These are phyloP conservation scores for Ustilago loliicola DNA, from an alignment of 1,284 basidiomycete species.

Conservation along the genomic window DNA sequence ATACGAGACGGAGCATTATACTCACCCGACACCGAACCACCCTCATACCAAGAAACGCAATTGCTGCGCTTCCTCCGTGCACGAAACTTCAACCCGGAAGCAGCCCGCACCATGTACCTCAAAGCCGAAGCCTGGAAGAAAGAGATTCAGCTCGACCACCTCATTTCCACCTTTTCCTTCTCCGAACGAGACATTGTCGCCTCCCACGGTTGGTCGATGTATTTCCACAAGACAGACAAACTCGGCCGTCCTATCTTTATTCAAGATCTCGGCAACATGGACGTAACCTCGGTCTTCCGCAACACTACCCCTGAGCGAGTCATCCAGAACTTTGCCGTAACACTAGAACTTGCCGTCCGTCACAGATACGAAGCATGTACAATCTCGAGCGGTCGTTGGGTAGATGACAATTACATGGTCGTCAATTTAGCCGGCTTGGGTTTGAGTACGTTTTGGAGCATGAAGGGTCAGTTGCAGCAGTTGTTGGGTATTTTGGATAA, in stretches of 20 bases:
- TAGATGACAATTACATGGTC: constrained; percentile 69
- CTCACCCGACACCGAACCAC: constrained; percentile 28
- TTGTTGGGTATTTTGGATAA: constrained; percentile 62
- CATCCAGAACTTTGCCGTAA: constrained; percentile 66
- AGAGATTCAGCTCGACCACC: constrained; percentile 53
- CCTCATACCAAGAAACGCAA: constrained; percentile 51
- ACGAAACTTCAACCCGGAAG: constrained; percentile 57
- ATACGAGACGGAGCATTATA: constrained; percentile 40
- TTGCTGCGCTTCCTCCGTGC: constrained; percentile 66
- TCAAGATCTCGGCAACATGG: constrained; percentile 65
- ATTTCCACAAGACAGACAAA: constrained; percentile 67
- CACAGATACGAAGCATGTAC: constrained; percentile 61
- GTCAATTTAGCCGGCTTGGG: constrained; percentile 65
- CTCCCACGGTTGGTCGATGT: constrained; percentile 66
- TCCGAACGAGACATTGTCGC: constrained; percentile 62
- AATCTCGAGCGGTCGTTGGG: constrained; percentile 41
- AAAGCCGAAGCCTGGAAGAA: constrained; percentile 64
- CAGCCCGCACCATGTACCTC: constrained; percentile 61
- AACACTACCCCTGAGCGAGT: constrained; percentile 63
- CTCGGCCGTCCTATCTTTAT: constrained; percentile 67
- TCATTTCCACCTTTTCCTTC: constrained; percentile 57
- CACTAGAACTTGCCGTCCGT: constrained; percentile 64
- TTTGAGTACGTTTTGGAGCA: constrained; percentile 65
- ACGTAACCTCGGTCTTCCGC: constrained; percentile 53
- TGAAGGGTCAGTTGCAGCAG: constrained; percentile 65